phyloP scores from a whole-genome alignment of 192 early-diverging fungal species.

The Chytriomyces confervae region DNA sequence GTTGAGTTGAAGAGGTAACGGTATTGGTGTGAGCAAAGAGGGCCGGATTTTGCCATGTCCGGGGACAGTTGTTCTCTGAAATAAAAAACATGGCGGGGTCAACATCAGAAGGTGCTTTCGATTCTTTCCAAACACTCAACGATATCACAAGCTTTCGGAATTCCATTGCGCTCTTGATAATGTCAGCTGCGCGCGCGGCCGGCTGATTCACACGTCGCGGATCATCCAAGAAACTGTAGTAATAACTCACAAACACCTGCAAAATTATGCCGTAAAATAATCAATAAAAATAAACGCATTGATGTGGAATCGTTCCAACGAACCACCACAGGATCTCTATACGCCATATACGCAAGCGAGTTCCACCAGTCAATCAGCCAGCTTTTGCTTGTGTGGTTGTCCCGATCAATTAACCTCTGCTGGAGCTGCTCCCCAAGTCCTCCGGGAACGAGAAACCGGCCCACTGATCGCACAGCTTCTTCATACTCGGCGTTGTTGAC shows the following conservation, averaged over 20 bases:
- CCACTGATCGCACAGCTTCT: conserved; percentile 65
- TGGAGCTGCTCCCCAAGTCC: conserved; percentile 83
- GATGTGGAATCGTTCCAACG: conserved; percentile 80
- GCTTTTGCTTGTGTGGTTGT: conserved; percentile 74
- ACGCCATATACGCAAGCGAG: conserved; percentile 74
- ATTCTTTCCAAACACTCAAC: conserved; percentile 35
- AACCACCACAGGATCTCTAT: conserved; percentile 93
- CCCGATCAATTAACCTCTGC: conserved; percentile 76
- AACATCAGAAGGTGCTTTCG: neutral
- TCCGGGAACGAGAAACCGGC: conserved; percentile 78
- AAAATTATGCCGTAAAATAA: neutral
- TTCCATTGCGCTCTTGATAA: conserved; percentile 84
- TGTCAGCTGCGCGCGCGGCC: conserved; percentile 84
- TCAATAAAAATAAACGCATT: conserved; percentile 11
- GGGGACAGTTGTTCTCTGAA: conserved; percentile 72
- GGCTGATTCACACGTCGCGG: conserved; percentile 70
- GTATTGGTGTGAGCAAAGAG: conserved; percentile 91
- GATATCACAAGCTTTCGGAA: conserved; percentile 81
- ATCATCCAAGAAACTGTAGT: conserved; percentile 82
- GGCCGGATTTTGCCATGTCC: conserved; percentile 75
- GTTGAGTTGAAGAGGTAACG: conserved; percentile 91
- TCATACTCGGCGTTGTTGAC: conserved; percentile 70
- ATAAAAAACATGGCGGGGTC: neutral
- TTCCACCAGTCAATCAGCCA: conserved; percentile 99
- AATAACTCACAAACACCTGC: neutral